Evolutionary conservation across 306 rosid species (phyloP).

Genomic region (Malus sylvestris): DNA sequence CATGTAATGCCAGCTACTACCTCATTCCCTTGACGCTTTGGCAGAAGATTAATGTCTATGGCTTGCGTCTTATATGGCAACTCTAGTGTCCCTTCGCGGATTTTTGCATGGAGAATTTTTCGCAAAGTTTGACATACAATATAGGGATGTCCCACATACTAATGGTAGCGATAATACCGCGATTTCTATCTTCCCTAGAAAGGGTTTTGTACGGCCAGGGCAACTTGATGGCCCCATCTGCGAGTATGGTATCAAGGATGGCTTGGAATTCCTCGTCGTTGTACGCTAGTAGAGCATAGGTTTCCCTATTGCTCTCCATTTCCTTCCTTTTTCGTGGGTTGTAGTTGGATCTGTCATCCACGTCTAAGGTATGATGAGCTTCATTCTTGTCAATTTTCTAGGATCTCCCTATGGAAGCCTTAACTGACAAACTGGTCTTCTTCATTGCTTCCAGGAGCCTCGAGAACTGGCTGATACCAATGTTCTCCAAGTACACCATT

Average conservation of each 20-base stretch:
- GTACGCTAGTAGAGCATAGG: accelerated
- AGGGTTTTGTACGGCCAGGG: accelerated
- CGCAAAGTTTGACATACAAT: too few species aligned
- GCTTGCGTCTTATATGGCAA: too few species aligned
- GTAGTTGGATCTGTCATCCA: not conserved
- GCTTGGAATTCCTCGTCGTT: not conserved
- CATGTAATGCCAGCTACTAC: accelerated
- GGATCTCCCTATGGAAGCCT: accelerated
- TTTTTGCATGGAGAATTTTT: too few species aligned
- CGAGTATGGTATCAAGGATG: not conserved
- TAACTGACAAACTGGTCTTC: not conserved
- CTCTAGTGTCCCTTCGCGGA: not conserved
- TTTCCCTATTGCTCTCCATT: accelerated
- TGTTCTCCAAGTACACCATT: not conserved
- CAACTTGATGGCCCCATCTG: not conserved
- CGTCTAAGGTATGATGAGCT: accelerated
- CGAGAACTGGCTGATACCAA: not conserved
- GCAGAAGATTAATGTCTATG: not conserved
- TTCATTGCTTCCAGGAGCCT: not conserved
- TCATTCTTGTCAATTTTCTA: not conserved
- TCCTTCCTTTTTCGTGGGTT: not conserved
- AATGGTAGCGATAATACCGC: too few species aligned
- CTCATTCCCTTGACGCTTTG: accelerated
- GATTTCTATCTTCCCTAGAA: not conserved
- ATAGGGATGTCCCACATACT: too few species aligned